Evolutionary conservation across 441 rosid genomes (phyloP).

Genomic region (Manihot esculenta): DNA sequence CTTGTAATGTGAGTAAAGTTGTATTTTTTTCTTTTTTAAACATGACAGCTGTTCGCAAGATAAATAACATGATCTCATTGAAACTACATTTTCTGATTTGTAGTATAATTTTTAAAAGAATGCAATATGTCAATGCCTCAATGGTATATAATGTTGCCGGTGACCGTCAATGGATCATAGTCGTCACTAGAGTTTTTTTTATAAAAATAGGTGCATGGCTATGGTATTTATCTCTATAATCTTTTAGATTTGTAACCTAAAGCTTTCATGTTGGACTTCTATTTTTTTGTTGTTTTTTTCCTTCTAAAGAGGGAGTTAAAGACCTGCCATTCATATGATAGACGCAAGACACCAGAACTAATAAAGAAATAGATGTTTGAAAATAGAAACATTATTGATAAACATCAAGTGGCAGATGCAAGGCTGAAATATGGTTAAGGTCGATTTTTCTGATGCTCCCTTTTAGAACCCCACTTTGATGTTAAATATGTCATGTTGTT

Average conservation of each 20-base stretch:
- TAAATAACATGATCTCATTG: not conserved
- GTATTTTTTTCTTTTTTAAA: no score
- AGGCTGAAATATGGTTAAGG: not conserved
- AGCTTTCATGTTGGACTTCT: not conserved
- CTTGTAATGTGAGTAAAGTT: constrained; percentile 84
- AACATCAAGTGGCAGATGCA: not conserved
- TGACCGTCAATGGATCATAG: not conserved
- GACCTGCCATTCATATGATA: not conserved
- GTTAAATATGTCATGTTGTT: not conserved
- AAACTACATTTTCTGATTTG: constrained; percentile 2
- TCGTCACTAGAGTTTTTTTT: not conserved
- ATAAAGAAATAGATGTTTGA: not conserved
- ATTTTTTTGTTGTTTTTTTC: not conserved
- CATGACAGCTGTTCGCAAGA: not conserved
- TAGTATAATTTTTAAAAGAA: constrained; percentile 12
- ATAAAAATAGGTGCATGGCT: not conserved
- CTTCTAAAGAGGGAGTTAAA: not conserved
- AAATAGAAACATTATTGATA: not conserved
- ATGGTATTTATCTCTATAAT: not conserved
- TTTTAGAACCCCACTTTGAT: not conserved
- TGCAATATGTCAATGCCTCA: constrained; percentile 6
- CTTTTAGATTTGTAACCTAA: not conserved
- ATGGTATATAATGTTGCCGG: not conserved
- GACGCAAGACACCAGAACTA: not conserved
- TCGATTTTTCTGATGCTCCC: not conserved